Conservation (phyloP, 2,329 filamentous ascomycete species). For the Phoma sp. region DNA sequence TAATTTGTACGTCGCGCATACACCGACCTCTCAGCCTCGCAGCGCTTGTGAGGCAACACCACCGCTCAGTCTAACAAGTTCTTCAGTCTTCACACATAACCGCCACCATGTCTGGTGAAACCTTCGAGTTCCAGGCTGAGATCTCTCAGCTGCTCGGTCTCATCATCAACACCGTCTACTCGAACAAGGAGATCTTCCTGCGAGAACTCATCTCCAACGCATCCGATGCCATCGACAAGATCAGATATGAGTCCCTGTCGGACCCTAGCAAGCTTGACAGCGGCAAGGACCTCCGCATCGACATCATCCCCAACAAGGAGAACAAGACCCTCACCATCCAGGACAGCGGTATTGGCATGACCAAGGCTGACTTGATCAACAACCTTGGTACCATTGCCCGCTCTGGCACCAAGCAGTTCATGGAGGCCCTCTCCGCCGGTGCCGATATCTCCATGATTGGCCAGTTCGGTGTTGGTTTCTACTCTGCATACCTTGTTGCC, state of each 20-base stretch:
- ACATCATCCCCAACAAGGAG: constrained; percentile 98
- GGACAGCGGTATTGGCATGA: constrained; percentile 99
- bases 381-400: constrained; percentile 99
- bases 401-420: constrained; percentile 99
- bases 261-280: constrained; percentile 97
- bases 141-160: constrained; percentile 99
- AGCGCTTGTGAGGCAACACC: constrained; percentile 4
- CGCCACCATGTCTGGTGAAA: constrained; percentile 80
- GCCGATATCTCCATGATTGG: constrained; percentile 99
- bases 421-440: constrained; percentile 98
- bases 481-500: constrained; percentile 99
- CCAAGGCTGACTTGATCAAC: constrained; percentile 99
- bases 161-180: constrained; percentile 99
- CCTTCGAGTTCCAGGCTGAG: constrained; percentile 99
- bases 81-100: constrained; percentile 25
- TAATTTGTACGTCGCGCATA: constrained; percentile 30
- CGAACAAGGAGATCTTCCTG: constrained; percentile 99
- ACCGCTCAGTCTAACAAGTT: constrained; percentile 17
- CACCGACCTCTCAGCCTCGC: constrained; percentile 20
- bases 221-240: constrained; percentile 99
- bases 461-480: constrained; percentile 99
- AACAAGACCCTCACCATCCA: constrained; percentile 96
- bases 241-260: constrained; percentile 97
- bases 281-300: constrained; percentile 97
- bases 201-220: constrained; percentile 98